Conservation (phyloP, 2,329 filamentous ascomycete genomes). For the Echinosphaeria canescens region DNA sequence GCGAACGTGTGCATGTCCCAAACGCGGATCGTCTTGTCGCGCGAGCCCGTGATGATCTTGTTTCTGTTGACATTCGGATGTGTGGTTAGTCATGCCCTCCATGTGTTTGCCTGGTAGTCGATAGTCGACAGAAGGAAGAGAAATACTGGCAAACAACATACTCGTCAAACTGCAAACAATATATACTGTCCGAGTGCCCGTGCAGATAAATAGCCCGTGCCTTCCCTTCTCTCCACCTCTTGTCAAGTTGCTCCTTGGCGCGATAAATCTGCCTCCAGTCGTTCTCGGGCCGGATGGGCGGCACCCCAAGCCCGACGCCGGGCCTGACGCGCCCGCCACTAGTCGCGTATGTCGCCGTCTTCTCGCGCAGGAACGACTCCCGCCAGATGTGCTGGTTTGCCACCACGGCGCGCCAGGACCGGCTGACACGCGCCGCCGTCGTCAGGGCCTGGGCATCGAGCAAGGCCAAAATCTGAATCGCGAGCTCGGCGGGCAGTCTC, state of each 20-base stretch:
- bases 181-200: constrained; percentile 88
- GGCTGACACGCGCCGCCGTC: constrained; percentile 25
- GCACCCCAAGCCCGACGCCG: constrained; percentile 34
- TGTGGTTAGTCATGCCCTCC: no score
- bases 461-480: constrained; percentile 32
- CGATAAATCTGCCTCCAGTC: constrained; percentile 78
- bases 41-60: constrained; percentile 92
- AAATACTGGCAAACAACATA: no score
- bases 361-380: constrained; percentile 38
- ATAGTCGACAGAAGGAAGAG: no score
- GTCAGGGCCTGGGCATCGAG: constrained; percentile 29
- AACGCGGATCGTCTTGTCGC: constrained; percentile 85
- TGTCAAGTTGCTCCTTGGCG: constrained; percentile 52
- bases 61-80: no score
- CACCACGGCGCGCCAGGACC: constrained; percentile 22
- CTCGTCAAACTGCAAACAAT: constrained; percentile 97
- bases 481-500: constrained; percentile 31
- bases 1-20: constrained; percentile 87
- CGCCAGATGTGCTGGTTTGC: constrained; percentile 38
- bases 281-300: constrained; percentile 32
- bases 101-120: no score
- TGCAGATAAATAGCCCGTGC: constrained; percentile 75
- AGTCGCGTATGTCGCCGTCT: constrained; percentile 36
- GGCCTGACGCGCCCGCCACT: constrained; percentile 24
- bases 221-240: constrained; percentile 59